Evolutionary conservation across 2,329 filamentous ascomycete genomes (phyloP).

Genomic region (Polychaeton citri): DNA sequence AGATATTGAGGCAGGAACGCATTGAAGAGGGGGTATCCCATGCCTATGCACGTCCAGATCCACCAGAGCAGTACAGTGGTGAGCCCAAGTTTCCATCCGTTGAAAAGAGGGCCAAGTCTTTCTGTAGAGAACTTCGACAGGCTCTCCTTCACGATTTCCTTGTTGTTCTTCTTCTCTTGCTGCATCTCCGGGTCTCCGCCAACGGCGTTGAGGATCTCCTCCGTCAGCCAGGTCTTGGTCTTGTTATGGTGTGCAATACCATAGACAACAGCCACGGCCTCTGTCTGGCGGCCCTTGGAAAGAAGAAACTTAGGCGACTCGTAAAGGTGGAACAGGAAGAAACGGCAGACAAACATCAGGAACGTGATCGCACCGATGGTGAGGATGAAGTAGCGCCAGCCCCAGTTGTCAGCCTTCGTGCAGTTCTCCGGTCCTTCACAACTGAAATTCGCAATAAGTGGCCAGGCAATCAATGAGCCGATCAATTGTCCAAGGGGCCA

Average conservation of each 20-base stretch:
- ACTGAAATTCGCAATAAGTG: slow-evolving; percentile 16
- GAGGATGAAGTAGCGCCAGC: slow-evolving; percentile 63
- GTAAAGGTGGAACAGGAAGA: slow-evolving; percentile 67
- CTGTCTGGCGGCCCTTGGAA: slow-evolving; percentile 59
- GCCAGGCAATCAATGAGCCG: slow-evolving; percentile 39
- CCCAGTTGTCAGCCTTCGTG: slow-evolving; percentile 42
- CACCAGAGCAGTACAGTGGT: slow-evolving; percentile 53
- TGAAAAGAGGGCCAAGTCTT: slow-evolving; percentile 52
- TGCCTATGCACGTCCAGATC: slow-evolving; percentile 69
- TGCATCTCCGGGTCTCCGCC: slow-evolving; percentile 34
- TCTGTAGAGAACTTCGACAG: slow-evolving; percentile 52
- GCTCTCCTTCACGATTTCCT: slow-evolving; percentile 44
- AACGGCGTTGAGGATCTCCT: slow-evolving; percentile 48
- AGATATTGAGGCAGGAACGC: slow-evolving; percentile 83
- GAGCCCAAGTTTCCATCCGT: slow-evolving; percentile 32
- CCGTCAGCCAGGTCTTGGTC: slow-evolving; percentile 61
- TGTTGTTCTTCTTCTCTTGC: slow-evolving; percentile 27
- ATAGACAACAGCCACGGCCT: slow-evolving; percentile 69
- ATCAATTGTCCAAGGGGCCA: slow-evolving; percentile 74
- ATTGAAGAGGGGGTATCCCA: slow-evolving; percentile 82
- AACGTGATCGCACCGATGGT: slow-evolving; percentile 62
- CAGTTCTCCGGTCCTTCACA: slow-evolving; percentile 20
- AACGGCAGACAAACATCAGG: slow-evolving; percentile 63
- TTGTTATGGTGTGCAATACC: slow-evolving; percentile 53
- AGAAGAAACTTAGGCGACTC: slow-evolving; percentile 79